A percentile compares a stretch with the other conserved stretches of the same genome.
Evolutionary conservation across 1,139 yeast genomes (phyloP).

Genomic region (Candida tropicalis): DNA sequence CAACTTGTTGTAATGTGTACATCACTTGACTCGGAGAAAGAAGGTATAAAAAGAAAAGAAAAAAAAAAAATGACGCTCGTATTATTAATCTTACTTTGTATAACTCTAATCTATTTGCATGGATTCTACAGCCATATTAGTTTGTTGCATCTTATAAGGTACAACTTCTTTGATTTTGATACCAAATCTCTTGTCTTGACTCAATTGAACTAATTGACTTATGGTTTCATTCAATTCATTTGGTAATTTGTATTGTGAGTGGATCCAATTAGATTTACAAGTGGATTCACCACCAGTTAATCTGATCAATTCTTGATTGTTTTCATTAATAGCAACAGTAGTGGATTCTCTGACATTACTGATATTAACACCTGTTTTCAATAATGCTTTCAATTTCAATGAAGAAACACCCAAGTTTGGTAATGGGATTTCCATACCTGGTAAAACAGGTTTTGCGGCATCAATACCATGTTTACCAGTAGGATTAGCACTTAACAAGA

Average conservation of each 20-base stretch:
- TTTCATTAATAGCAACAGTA: slow-evolving; percentile 52
- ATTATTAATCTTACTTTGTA: too few relatives aligned
- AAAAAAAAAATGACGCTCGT: neutral
- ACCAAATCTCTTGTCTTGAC: slow-evolving; percentile 71
- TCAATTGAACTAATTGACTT: slow-evolving; percentile 55
- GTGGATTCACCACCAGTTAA: slow-evolving; percentile 77
- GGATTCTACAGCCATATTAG: slow-evolving; percentile 24
- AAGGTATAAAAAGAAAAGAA: neutral
- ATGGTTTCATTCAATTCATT: slow-evolving; percentile 52
- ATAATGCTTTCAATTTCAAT: slow-evolving; percentile 61
- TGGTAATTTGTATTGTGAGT: slow-evolving; percentile 63
- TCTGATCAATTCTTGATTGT: slow-evolving; percentile 59
- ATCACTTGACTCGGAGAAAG: too few relatives aligned
- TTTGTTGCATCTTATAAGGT: slow-evolving; percentile 45
- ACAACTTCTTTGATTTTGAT: slow-evolving; percentile 60
- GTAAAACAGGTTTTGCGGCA: slow-evolving; percentile 65
- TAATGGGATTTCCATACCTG: slow-evolving; percentile 72
- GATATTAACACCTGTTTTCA: slow-evolving; percentile 54
- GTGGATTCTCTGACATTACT: slow-evolving; percentile 76
- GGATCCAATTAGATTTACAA: slow-evolving; percentile 82
- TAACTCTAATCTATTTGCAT: slow-evolving; percentile 41
- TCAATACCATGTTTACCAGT: slow-evolving; percentile 68
- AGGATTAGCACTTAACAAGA: slow-evolving; percentile 62
- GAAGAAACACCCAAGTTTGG: slow-evolving; percentile 72
- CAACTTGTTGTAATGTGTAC: too few relatives aligned